Conservation (phyloP, 2,329 filamentous ascomycete species). For the Aspergillus neoniger region DNA sequence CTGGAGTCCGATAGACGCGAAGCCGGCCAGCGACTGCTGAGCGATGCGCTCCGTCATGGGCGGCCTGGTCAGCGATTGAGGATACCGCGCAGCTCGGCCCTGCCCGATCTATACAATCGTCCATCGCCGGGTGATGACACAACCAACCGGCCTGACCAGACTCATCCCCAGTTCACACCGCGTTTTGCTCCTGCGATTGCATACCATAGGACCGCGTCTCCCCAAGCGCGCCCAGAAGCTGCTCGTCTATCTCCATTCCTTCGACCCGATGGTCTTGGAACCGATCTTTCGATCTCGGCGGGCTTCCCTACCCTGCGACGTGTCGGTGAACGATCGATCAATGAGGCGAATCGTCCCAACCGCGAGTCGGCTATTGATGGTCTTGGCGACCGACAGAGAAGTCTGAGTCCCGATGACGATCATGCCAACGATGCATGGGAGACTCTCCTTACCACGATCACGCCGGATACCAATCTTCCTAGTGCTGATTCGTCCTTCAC, state of each 20-base stretch:
- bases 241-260: conserved; percentile 29
- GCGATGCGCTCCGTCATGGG: conserved; percentile 37
- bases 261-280: conserved; percentile 24
- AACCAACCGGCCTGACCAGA: conserved; percentile 18
- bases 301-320: conserved; percentile 34
- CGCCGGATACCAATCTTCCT: conserved; percentile 77
- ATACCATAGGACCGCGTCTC: conserved; percentile 29
- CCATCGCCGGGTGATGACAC: conserved; percentile 24
- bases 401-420: conserved; percentile 65
- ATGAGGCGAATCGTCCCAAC: conserved; percentile 23
- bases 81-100: conserved; percentile 38
- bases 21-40: conserved; percentile 36
- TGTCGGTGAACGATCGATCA: conserved; percentile 37
- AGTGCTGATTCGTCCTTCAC: conserved; percentile 82
- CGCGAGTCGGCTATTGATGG: conserved; percentile 59
- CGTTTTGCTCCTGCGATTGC: conserved; percentile 48
- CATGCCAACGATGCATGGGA: conserved; percentile 69
- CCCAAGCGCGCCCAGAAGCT: conserved; percentile 22
- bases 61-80: conserved; percentile 38
- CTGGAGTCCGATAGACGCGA: conserved; percentile 34
- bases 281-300: conserved; percentile 22
- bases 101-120: conserved; percentile 30
- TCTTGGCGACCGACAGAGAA: conserved; percentile 80
- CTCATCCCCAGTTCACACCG: conserved; percentile 39
- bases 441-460: conserved; percentile 75